phyloP scores from a whole-genome alignment of 2,329 filamentous ascomycete species.

The Alternaria postmessia region DNA sequence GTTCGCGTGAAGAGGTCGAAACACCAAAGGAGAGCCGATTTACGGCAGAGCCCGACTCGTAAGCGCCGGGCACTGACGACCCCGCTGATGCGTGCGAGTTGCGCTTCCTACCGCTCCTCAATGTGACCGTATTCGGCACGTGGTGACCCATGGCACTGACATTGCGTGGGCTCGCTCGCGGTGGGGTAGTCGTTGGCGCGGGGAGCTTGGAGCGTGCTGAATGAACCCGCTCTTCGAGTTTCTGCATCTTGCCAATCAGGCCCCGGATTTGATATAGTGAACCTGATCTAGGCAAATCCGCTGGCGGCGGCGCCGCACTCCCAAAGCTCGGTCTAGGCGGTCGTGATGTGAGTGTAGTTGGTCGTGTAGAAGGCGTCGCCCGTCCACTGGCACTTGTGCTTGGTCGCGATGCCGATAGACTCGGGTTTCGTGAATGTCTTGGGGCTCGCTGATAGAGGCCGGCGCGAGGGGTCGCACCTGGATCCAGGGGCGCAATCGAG shows the following conservation, averaged over 20 bases:
- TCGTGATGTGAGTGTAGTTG: conserved; percentile 47
- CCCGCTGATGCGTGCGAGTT: conserved; percentile 62
- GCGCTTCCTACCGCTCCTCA: conserved; percentile 74
- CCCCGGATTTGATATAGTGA: conserved; percentile 93
- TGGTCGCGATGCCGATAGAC: conserved; percentile 58
- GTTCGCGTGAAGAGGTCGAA: conserved; percentile 38
- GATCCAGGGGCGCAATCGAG: conserved; percentile 62
- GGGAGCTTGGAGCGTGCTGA: conserved; percentile 91
- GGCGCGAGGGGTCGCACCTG: conserved; percentile 63
- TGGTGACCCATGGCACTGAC: conserved; percentile 58
- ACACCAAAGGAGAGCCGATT: conserved; percentile 62
- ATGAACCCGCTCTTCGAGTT: conserved; percentile 91
- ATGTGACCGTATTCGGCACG: conserved; percentile 64
- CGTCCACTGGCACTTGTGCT: conserved; percentile 45
- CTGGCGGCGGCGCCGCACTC: conserved; percentile 59
- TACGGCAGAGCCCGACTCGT: conserved; percentile 43
- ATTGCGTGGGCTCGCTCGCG: conserved; percentile 77
- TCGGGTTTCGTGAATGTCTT: conserved; percentile 65
- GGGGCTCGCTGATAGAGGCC: conserved; percentile 55
- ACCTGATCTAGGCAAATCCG: conserved; percentile 64
- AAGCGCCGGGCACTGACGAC: conserved; percentile 39
- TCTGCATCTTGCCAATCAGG: conserved; percentile 96
- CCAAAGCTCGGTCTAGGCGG: conserved; percentile 53
- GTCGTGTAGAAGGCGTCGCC: conserved; percentile 55
- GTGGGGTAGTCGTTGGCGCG: conserved; percentile 78